A percentile compares a stretch with the other conserved stretches of the same genome.
These are phyloP conservation scores for Suaeda aralocaspica DNA, from an alignment of 148 eudicot species.

Conservation along the genomic window DNA sequence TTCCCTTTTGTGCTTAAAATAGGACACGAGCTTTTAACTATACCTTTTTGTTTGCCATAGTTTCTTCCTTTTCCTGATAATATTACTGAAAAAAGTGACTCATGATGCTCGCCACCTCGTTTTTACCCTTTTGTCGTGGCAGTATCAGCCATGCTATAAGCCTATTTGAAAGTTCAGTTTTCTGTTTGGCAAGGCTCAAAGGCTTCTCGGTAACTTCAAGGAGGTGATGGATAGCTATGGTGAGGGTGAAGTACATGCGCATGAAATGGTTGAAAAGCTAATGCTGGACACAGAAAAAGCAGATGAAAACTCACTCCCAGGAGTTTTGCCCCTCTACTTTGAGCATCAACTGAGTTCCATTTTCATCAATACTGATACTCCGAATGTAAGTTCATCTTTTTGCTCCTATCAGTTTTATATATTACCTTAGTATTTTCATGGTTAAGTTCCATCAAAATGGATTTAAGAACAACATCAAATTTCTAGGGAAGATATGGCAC, in stretches of 20 bases:
- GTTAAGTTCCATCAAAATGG: not conserved
- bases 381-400: constrained; percentile 33
- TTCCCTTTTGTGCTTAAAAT: constrained; percentile 3
- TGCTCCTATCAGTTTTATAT: not conserved
- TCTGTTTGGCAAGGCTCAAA: constrained; percentile 39
- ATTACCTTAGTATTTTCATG: not conserved
- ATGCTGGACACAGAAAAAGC: constrained; percentile 65
- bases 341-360: constrained; percentile 70
- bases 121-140: not conserved
- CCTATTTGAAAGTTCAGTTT: not conserved
- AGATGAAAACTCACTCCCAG: constrained; percentile 45
- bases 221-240: constrained; percentile 32
- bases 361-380: constrained; percentile 48
- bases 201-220: constrained; percentile 47
- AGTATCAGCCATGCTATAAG: not conserved
- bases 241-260: constrained; percentile 31
- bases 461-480: not conserved
- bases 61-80: not conserved
- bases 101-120: no score
- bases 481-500: constrained; percentile 78
- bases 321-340: constrained; percentile 36
- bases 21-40: not conserved
- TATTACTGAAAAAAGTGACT: no score
- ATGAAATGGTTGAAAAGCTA: constrained; percentile 50
- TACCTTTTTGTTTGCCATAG: not conserved